phyloP scores from a whole-genome alignment of 1,284 basidiomycete genomes.

The Microbotryum saponariae region DNA sequence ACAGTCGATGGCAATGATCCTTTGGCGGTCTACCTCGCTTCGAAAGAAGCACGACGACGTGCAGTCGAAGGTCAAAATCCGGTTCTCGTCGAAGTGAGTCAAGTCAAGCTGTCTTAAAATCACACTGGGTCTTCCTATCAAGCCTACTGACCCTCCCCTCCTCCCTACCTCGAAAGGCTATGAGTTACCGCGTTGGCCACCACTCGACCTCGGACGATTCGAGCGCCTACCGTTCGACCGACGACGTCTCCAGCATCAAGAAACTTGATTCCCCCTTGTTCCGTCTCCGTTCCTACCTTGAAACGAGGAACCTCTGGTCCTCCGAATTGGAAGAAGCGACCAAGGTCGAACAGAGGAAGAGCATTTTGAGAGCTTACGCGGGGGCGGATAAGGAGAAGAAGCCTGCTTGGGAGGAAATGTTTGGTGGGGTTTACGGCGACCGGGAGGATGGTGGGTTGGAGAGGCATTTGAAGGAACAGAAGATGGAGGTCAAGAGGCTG shows the following conservation, averaged over 20 bases:
- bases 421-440: slow-evolving; percentile 66
- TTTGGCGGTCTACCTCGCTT: slow-evolving; percentile 74
- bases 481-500: slow-evolving; percentile 64
- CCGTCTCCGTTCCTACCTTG: slow-evolving; percentile 75
- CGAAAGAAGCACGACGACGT: slow-evolving; percentile 65
- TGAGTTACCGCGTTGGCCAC: slow-evolving; percentile 91
- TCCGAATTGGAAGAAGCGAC: slow-evolving; percentile 64
- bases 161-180: slow-evolving; percentile 51
- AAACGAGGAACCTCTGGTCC: slow-evolving; percentile 73
- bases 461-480: slow-evolving; percentile 62
- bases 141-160: background rate
- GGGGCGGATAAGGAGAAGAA: slow-evolving; percentile 65
- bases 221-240: slow-evolving; percentile 73
- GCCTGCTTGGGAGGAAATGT: slow-evolving; percentile 66
- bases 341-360: slow-evolving; percentile 59
- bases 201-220: slow-evolving; percentile 93
- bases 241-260: slow-evolving; percentile 78
- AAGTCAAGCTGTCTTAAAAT: background rate
- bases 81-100: slow-evolving; percentile 57
- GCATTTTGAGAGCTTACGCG: slow-evolving; percentile 70
- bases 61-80: slow-evolving; percentile 73
- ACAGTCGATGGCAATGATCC: slow-evolving; percentile 86
- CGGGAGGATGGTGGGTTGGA: slow-evolving; percentile 11
- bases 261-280: slow-evolving; percentile 63
- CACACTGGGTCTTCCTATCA: no score